These are phyloP conservation scores for Neofusicoccum parvum DNA, from an alignment of 2,329 filamentous ascomycete genomes.

Conservation along the genomic window DNA sequence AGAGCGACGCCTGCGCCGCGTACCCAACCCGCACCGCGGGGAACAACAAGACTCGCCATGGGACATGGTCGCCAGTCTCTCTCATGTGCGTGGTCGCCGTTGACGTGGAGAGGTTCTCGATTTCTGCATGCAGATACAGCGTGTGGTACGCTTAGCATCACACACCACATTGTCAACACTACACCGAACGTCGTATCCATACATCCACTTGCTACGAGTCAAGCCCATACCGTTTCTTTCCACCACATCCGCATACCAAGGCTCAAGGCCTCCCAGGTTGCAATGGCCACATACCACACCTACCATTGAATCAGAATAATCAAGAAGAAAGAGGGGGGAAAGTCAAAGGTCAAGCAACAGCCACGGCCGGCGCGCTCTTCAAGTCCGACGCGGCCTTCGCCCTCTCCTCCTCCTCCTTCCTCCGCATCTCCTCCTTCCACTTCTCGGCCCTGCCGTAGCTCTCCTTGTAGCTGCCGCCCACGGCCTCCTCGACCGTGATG, in stretches of 20 bases:
- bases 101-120: not conserved
- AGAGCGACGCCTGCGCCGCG: no score
- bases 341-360: slow-evolving; percentile 7
- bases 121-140: not conserved
- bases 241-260: not conserved
- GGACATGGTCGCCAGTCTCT: not conserved
- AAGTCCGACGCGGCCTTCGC: not conserved
- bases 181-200: not conserved
- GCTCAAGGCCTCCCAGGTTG: not conserved
- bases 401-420: slow-evolving; percentile 5
- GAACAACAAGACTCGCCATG: not conserved
- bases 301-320: not conserved
- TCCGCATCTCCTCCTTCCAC: slow-evolving; percentile 34
- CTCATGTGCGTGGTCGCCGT: not conserved
- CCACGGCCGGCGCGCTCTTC: slow-evolving; percentile 9
- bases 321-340: not conserved
- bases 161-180: not conserved
- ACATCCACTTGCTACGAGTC: not conserved
- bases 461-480: slow-evolving; percentile 44
- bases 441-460: slow-evolving; percentile 48
- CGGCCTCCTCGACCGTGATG: slow-evolving; percentile 47
- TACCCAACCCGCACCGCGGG: not conserved
- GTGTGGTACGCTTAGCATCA: not conserved
- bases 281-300: not conserved
- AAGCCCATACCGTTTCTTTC: not conserved